Base-by-base conservation (phyloP, 768 basidiomycete genomes). In the Termitomyces sp. region DNA sequence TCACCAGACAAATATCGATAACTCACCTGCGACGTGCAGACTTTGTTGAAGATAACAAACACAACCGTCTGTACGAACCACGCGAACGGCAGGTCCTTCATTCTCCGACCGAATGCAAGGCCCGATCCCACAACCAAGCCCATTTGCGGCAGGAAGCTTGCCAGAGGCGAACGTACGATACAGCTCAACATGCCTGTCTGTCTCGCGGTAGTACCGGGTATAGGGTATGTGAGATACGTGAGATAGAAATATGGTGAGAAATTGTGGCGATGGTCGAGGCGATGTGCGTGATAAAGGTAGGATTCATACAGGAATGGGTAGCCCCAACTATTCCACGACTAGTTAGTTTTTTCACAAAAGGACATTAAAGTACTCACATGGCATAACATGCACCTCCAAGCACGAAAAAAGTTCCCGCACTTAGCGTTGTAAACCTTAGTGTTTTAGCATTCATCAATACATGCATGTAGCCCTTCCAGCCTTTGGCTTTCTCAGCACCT, bases 161-260 rank as follows among this genome's bases (percentile, higher is more conserved):
- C 82, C 48, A 94, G 74, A 7, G 93, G 87, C 0, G 93, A 93
- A 40, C 84, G 78, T 30, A 86, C 70, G 4, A 85, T 53, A 33
- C 68, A 68, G 40, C 66, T 74, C 75, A 74, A 78, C 4, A 74
- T 54, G 33, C 57, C 42, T 3, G 60, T 40, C 8, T 62, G n/a
- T 12, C 66, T 45, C 12, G 63, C 33, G 4, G 44, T 17, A 19
- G 66, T 50, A 46, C 63, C 64, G 19, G 63, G 53, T 2, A 70
- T 56, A 3, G 91, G 87, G 64, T 94, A 89, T 0, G 86, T 86
- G 54, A 98, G 83, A 70, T 98, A 98, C 40, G 89, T 93, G 35
- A 89, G 84, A 68, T 98, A 98, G 72, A 97, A 98, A 74, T 98
- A 97, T 0, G 94, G 91, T 6, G 95, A 94, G 72, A 99, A 98